Evolutionary conservation across 805 yeast genomes (phyloP).

Genomic region (Cyberlindnera nakhonratchasimensis): DNA sequence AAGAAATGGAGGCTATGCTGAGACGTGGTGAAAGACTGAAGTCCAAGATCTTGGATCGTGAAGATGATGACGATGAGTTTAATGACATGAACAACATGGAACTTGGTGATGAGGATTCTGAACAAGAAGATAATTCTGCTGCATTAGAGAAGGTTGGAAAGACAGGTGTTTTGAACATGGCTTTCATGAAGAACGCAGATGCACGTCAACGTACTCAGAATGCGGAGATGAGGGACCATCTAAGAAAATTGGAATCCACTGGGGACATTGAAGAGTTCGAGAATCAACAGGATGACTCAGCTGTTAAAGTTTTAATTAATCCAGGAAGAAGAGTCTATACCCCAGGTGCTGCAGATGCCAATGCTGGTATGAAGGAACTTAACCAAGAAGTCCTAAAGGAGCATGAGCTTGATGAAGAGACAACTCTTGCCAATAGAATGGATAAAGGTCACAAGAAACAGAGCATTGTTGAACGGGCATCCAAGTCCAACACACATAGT

Average conservation of each 20-base stretch:
- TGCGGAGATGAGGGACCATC: constrained; percentile 44
- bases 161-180: constrained; percentile 89
- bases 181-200: constrained; percentile 91
- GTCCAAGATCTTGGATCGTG: constrained; percentile 62
- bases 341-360: constrained; percentile 41
- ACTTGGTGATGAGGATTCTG: constrained; percentile 41
- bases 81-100: constrained; percentile 44
- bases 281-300: constrained; percentile 32
- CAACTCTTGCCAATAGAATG: constrained; percentile 42
- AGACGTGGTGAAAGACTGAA: constrained; percentile 79
- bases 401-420: constrained; percentile 47
- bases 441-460: constrained; percentile 20
- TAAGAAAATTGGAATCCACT: constrained; percentile 48
- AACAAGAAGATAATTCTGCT: constrained; percentile 38
- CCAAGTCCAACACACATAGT: not conserved
- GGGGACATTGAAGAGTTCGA: constrained; percentile 40
- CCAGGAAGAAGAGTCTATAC: constrained; percentile 81
- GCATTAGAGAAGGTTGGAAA: constrained; percentile 57
- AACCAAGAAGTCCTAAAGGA: constrained; percentile 41
- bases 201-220: constrained; percentile 61
- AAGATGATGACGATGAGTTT: constrained; percentile 40
- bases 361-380: constrained; percentile 33
- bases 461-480: constrained; percentile 7
- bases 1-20: constrained; percentile 92
- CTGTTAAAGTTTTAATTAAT: constrained; percentile 52